A percentile compares a stretch with the other conserved stretches of the same genome.
These are phyloP conservation scores for Canavalia gladiata DNA, from an alignment of 306 rosid genomes.

Conservation along the genomic window DNA sequence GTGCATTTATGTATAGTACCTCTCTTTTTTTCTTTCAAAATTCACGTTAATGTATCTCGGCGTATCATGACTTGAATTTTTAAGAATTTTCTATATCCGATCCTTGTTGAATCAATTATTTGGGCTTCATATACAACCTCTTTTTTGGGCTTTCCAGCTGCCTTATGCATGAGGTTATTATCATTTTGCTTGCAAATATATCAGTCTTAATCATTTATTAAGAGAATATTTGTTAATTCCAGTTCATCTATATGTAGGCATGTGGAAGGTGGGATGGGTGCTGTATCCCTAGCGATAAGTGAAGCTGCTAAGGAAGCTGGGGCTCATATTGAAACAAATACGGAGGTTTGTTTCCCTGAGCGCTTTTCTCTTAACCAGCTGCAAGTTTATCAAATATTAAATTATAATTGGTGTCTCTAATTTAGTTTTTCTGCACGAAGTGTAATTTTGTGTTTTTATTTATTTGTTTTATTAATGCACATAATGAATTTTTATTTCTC, in stretches of 20 bases:
- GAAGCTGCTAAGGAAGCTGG: slow-evolving; percentile 80
- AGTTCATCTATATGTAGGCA: slow-evolving; percentile 53
- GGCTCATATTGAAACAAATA: slow-evolving; percentile 64
- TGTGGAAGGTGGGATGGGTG: slow-evolving; percentile 90
- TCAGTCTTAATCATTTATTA: not conserved
- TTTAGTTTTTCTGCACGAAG: not conserved
- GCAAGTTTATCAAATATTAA: not conserved
- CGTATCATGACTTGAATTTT: too few species aligned
- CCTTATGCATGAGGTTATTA: not conserved
- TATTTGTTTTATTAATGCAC: slow-evolving; percentile 1
- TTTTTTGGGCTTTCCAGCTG: not conserved
- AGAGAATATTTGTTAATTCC: slow-evolving; percentile 5
- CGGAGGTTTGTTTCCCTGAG: slow-evolving; percentile 57
- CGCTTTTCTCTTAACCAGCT: not conserved
- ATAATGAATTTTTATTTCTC: too few species aligned
- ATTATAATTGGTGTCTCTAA: not conserved
- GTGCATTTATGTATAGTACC: too few species aligned
- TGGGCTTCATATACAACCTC: too few species aligned
- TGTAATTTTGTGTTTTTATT: not conserved
- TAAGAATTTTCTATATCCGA: too few species aligned
- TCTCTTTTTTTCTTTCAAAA: too few species aligned
- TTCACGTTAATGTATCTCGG: too few species aligned
- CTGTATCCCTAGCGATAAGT: slow-evolving; percentile 71
- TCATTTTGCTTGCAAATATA: not conserved
- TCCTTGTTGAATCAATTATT: too few species aligned